phyloP scores from a whole-genome alignment of 139 green algal genomes.

The Ettlia oleoabundans region DNA sequence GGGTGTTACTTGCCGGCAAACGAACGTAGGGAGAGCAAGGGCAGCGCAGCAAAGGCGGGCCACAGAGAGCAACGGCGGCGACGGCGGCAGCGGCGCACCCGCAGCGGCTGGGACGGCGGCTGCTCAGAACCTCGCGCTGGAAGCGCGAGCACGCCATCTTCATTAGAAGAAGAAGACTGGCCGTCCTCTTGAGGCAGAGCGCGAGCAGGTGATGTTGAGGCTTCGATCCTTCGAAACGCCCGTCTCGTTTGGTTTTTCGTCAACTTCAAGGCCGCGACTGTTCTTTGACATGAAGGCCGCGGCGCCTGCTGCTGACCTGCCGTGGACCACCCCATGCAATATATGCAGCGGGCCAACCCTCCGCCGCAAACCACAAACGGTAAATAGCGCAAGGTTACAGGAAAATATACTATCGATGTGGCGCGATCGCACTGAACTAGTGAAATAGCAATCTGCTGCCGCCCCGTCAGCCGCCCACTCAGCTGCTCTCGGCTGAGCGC shows the following conservation, averaged over 20 bases:
- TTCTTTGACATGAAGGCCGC: too few species aligned
- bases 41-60: background rate
- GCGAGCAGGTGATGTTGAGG: background rate
- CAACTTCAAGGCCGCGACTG: too few species aligned
- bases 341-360: too few species aligned
- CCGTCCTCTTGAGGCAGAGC: background rate
- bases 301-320: too few species aligned
- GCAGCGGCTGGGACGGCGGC: background rate
- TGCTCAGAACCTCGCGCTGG: background rate
- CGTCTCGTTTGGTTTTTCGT: too few species aligned
- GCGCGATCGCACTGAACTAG: background rate
- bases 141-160: background rate
- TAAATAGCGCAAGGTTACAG: background rate
- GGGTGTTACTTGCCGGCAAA: background rate
- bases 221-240: too few species aligned
- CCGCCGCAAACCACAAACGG: background rate
- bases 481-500: background rate
- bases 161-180: background rate
- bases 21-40: background rate
- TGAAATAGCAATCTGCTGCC: background rate
- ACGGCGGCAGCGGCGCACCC: background rate
- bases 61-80: background rate
- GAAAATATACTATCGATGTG: too few species aligned
- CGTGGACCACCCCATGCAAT: too few species aligned
- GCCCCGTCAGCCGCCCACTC: background rate